Evolutionary conservation across 495 filamentous ascomycete genomes (phyloP), one percentile per base, ranked within the genome.

Genomic region (Terfezia boudieri): DNA sequence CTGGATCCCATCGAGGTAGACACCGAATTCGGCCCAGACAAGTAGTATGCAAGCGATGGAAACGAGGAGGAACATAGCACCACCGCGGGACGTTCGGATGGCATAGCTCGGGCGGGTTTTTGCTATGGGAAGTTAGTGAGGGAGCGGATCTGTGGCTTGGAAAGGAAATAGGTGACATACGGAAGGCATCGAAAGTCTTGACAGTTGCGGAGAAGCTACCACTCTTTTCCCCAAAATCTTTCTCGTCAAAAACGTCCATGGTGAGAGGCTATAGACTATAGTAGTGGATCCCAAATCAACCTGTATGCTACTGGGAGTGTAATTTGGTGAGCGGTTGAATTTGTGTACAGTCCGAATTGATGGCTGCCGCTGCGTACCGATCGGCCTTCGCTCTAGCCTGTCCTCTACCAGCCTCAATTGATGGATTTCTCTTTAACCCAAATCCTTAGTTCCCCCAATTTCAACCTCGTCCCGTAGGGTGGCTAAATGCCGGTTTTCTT

Each of bases 181-280:
- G 90, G 68, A 98, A 98, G 60, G 88, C 89, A 76, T 98, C 90
- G 68, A 98, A 98, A 38, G 86, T 84, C 67, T 79, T 76, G 32
- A 65, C 41, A 20, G 41, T 14, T 20, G 4, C 4, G 8, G 14
- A 14, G 8, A 80, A 74, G 61, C 73, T 69, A 51, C 71, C 72
- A 43, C 70, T 70, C 70, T 84, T 82, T 58, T 81, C 78, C 58
- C 79, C 83, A 68, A 93, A 93, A 59, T 77, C 68, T 68, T 81
- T 81, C 62, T 86, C 83, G 65, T 85, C 77, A 59, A 89, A 75
- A 61, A 72, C 71, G 64, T 80, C 77, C 56, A 80, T 71, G 58
- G 80, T 71, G 71, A 84, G 26, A 4, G 26, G 7, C 26, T 32
- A 5, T 32, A 32, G 26, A 32, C 26, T 48, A n/a, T n/a, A n/a